These are phyloP conservation scores for Pichia norvegensis DNA, from an alignment of 1,139 yeast genomes.

Conservation along the genomic window DNA sequence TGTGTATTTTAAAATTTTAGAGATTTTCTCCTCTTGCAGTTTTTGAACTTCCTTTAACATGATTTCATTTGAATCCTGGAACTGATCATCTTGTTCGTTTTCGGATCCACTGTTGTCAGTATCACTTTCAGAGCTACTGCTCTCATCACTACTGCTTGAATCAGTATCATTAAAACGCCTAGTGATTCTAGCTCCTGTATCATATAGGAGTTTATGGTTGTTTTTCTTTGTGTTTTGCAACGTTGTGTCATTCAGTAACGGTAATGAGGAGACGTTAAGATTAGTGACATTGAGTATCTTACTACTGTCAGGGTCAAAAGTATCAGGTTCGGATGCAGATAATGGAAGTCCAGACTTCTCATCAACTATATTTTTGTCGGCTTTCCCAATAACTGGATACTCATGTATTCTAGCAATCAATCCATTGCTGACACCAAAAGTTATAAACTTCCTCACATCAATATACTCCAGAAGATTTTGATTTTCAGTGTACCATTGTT, in stretches of 20 bases:
- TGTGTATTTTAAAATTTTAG: constrained; percentile 30
- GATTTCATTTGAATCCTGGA: constrained; percentile 15
- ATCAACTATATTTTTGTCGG: background rate
- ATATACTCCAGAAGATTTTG: constrained; percentile 50
- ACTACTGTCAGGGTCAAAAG: background rate
- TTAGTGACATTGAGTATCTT: background rate
- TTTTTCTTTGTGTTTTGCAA: background rate
- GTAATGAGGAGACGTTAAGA: constrained; percentile 18
- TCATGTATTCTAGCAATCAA: constrained; percentile 73
- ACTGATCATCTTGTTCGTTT: constrained; percentile 13
- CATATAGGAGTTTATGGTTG: constrained; percentile 2
- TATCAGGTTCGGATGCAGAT: background rate
- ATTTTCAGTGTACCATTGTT: constrained; percentile 75
- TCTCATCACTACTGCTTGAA: constrained; percentile 1
- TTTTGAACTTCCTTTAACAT: constrained; percentile 21
- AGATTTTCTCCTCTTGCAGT: constrained; percentile 34
- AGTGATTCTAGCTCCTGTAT: constrained; percentile 10
- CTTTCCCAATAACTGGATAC: constrained; percentile 28
- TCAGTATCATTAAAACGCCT: constrained; percentile 17
- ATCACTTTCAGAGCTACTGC: background rate
- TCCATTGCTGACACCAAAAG: constrained; percentile 80
- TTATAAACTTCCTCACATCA: constrained; percentile 75
- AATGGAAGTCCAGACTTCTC: background rate
- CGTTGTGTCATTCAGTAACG: constrained; percentile 10
- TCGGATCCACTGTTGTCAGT: background rate